These are phyloP conservation scores for Colletotrichum sp. DNA, from an alignment of 2,329 filamentous ascomycete species.

Conservation along the genomic window DNA sequence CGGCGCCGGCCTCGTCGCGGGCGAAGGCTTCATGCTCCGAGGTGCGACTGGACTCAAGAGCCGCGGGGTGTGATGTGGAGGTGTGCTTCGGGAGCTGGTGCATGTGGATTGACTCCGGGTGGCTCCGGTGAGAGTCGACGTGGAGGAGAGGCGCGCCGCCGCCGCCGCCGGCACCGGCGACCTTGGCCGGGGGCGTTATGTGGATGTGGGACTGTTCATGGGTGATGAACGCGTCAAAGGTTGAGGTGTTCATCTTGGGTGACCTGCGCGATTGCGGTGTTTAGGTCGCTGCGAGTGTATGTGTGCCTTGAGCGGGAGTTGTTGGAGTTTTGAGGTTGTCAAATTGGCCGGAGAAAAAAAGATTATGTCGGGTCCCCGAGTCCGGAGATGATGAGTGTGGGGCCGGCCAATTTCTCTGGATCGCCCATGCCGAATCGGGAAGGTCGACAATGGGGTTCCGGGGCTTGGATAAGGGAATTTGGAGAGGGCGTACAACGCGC, in stretches of 20 bases:
- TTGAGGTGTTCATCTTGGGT: background rate
- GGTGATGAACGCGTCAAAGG: background rate
- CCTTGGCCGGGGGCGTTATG: background rate
- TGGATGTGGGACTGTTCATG: background rate
- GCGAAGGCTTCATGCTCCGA: background rate
- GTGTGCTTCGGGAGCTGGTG: background rate
- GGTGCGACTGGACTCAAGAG: background rate
- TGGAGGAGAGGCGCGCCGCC: background rate
- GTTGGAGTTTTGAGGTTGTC: background rate
- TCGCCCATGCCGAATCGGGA: background rate
- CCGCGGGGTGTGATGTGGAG: background rate
- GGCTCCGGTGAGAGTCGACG: background rate
- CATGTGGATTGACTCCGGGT: background rate
- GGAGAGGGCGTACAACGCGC: fast-evolving
- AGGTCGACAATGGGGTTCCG: background rate
- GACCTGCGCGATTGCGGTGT: fast-evolving
- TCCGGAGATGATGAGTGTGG: background rate
- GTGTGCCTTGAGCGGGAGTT: background rate
- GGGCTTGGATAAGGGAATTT: background rate
- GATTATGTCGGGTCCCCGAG: background rate
- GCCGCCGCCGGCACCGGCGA: background rate
- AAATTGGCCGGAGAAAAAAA: background rate
- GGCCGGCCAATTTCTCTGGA: background rate
- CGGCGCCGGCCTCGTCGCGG: conserved; percentile 22
- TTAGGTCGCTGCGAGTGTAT: fast-evolving